Evolutionary conservation across 495 filamentous ascomycete species (phyloP), one percentile per base, ranked within the genome.

Genomic region (Saxophila tyrrhenica): DNA sequence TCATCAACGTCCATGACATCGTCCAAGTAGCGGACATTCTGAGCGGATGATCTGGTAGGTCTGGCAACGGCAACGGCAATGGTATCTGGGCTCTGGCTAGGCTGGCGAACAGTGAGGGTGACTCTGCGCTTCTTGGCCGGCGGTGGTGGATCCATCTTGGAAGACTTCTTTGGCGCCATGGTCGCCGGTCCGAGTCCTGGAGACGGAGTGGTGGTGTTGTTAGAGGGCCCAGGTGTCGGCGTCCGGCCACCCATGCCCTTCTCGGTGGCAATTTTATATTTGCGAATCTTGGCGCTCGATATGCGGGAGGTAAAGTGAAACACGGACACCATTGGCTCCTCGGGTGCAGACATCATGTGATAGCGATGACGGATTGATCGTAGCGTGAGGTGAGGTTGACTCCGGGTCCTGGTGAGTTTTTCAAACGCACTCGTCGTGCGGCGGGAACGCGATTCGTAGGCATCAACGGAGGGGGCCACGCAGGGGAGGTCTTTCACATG

Each of bases 231-330:
- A 35, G 45, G 45, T 25, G 45, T 48, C 3, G 45, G 24, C 17
- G 45, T 48, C 24, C 21, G 45, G 17, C 13, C 5, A 21, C 41
- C 41, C 58, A 61, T 61, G 15, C 58, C 58, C n/a, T 49, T 39
- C 39, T 61, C 48, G 21, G 54, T 61, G 29, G 58, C 58, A 19
- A 57, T 41, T 35, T 49, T 56, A 43, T 61, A 61, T 49, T 61
- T 61, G 9, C 46, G 22, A 25, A 61, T 61, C 50, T 61, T 61
- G 54, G 58, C 58, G 17, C 35, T 52, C 9, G 58, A 61, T 17
- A 61, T 61, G 21, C 50, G 45, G 10, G 41, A 41, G 19, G 54
- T 61, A 39, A 61, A 57, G 50, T 61, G 58, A 22, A 61, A 61
- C 1, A 61, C 58, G 15, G 58, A 57, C 10, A 61, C 58, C 11